Evolutionary conservation across 805 yeast genomes (phyloP).

Genomic region (Candida nitratophila): DNA sequence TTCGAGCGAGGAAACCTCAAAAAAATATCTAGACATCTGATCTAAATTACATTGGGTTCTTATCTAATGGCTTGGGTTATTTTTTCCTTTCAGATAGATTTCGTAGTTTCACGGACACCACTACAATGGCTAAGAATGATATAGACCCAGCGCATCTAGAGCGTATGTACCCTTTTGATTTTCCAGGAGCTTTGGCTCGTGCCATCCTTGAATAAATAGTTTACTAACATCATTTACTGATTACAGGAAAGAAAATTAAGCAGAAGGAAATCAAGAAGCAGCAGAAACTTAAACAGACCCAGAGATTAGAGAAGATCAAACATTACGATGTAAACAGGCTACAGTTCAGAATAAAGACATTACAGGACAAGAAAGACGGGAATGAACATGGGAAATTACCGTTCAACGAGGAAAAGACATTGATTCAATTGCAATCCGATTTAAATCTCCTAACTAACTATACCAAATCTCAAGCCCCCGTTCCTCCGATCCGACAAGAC

Average conservation of each 20-base stretch:
- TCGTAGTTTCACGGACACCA: neutral
- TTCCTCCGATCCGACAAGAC: no score
- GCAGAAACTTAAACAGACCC: constrained; percentile 14
- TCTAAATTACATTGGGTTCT: no score
- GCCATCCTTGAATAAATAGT: no score
- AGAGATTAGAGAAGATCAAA: constrained; percentile 17
- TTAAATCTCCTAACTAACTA: constrained; percentile 30
- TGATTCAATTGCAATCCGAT: constrained; percentile 31
- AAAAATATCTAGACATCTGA: no score
- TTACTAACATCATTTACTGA: neutral
- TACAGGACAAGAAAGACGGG: constrained; percentile 18
- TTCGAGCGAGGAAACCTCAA: no score
- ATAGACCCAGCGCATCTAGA: constrained; percentile 16
- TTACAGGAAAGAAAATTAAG: constrained; percentile 7
- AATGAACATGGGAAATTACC: constrained; percentile 26
- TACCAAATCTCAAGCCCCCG: no score
- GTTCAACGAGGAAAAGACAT: constrained; percentile 25
- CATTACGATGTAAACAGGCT: constrained; percentile 17
- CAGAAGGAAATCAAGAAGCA: constrained; percentile 20
- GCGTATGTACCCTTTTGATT: constrained; percentile 7
- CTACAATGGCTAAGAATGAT: constrained; percentile 10
- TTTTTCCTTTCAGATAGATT: no score
- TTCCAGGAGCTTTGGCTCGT: no score
- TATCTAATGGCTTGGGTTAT: no score
- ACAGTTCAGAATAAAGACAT: constrained; percentile 12